These are phyloP conservation scores for Colletotrichum lentis DNA, from an alignment of 2,329 filamentous ascomycete genomes.

Conservation along the genomic window DNA sequence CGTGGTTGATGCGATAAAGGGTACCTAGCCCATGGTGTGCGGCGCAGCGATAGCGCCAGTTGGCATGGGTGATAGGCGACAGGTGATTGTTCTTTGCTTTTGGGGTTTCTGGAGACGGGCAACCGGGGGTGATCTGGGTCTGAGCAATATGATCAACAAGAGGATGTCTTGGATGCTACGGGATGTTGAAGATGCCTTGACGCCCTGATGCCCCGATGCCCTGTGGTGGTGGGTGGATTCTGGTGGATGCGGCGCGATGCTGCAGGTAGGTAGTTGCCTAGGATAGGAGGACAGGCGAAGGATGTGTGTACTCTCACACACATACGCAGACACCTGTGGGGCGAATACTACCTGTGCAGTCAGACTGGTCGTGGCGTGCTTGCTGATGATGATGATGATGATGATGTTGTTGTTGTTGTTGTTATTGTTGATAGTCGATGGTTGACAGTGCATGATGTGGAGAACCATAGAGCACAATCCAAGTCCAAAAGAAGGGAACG, in stretches of 20 bases:
- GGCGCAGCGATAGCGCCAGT: conserved; percentile 21
- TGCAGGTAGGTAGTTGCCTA: background rate
- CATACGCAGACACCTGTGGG: background rate
- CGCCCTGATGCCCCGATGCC: too few relatives aligned
- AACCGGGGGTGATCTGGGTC: conserved; percentile 1
- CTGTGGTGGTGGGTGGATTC: background rate
- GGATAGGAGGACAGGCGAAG: conserved; percentile 10
- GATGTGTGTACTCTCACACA: background rate
- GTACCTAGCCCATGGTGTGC: conserved; percentile 17
- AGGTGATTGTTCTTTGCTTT: conserved; percentile 5
- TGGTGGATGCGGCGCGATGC: conserved; percentile 8
- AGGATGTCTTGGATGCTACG: conserved; percentile 3
- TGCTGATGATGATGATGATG: background rate
- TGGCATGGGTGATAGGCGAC: conserved; percentile 4
- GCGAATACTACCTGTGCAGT: background rate
- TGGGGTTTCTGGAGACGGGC: conserved; percentile 6
- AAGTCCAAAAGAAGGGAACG: background rate
- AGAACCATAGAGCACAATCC: background rate
- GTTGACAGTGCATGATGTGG: too few relatives aligned
- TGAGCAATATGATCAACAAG: conserved; percentile 1
- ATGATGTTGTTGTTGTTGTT: too few relatives aligned
- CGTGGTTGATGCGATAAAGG: conserved; percentile 34
- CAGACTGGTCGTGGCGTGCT: background rate
- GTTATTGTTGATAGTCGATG: too few relatives aligned
- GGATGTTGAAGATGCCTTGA: conserved; percentile 15